Evolutionary conservation across 805 yeast species (phyloP), one percentile per base, ranked within the genome.

Genomic region (Yamadazyma sp.): DNA sequence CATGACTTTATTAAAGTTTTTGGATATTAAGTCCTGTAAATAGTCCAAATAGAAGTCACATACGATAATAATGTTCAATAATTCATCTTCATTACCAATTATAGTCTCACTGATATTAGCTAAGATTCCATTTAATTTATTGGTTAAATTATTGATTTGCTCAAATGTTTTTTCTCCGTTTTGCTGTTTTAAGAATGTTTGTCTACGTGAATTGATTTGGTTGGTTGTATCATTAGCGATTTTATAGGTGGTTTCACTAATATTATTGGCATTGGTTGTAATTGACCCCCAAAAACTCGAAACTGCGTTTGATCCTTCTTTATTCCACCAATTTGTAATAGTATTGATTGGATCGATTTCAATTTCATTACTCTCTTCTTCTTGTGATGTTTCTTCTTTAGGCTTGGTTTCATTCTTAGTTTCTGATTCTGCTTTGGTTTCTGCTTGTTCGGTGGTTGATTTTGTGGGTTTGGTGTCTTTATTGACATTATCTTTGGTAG

Each of bases 311-410:
- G 87, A 77, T 0, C 89, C 89, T 28, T 78, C 78, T 1, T 69
- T 68, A 3, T 76, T 73, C 87, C 88, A 82, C 93, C 94, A 84
- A 24, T 70, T 76, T 4, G 87, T 69, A 32, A 83, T 60, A 2
- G 86, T 72, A 0, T 80, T 68, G 23, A 82, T 70, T 11, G 89
- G 87, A 49, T 81, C 87, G 40, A 69, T 53, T 9, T 55, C 58
- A 19, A 42, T 40, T 34, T 52, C 59, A 5, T 29, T 19, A 16
- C 24, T 9, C 9, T 9, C 7, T 11, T 14, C 16, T n/a, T 12
- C 24, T n/a, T 29, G 24, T 7, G 24, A 12, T 6, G 24, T 13
- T 19, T 13, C 24, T 7, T 22, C 23, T 22, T 9, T 9, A 6
- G 10, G n/a, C 9, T 13, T 8, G 15, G 12, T 7, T 6, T 14